Base-by-base conservation (phyloP, 148 eudicot genomes). In the Cornus controversa region DNA sequence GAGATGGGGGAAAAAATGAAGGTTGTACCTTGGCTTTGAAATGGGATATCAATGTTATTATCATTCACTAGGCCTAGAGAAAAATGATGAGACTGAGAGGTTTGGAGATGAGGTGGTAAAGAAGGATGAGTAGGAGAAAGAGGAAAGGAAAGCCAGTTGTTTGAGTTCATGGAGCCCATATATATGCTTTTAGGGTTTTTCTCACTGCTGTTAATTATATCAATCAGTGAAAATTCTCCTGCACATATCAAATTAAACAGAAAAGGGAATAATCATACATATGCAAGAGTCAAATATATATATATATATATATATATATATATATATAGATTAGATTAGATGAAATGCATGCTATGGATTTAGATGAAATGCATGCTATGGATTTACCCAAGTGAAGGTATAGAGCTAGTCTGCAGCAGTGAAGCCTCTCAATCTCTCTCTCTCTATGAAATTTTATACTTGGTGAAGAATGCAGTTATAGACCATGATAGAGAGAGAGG, bases 91-190 rank as follows among this genome's bases (percentile, higher is more conserved):
- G 96, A 87, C 75, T 88, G 93, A 82, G 87, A 69, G n/a, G 72
- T 69, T 70, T 90, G 89, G 71, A 91, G 85, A 75, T 85, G 89
- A 24, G 88, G 42, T 66, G 84, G 89, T 62, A 93, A 81, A 50
- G 96, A 90, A 64, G 95, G 77, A 69, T 94, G 90, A 34, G 89
- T 81, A 8, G 98, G 98, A 62, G 97, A 94, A 34, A 94, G 88
- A 31, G 98, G 98, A 78, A 94, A 94, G 0, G 98, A 92, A 18
- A 94, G 89, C 98, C 98, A 94, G 75, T 94, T 94, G 82, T 93
- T 92, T 84, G 98, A 88, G 85, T 92, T 92, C 98, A 94, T 94
- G 72, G 81, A 79, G 22, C 82, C 73, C 65, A 74, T 80, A 5
- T 54, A 74, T 80, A 5, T 54, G 3, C 6, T 76, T 14, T 54